Percentiles rank a stretch among this genome's conserved stretches.
Conservation (phyloP, 2,329 filamentous ascomycete genomes). For the Monosporascus sp. region DNA sequence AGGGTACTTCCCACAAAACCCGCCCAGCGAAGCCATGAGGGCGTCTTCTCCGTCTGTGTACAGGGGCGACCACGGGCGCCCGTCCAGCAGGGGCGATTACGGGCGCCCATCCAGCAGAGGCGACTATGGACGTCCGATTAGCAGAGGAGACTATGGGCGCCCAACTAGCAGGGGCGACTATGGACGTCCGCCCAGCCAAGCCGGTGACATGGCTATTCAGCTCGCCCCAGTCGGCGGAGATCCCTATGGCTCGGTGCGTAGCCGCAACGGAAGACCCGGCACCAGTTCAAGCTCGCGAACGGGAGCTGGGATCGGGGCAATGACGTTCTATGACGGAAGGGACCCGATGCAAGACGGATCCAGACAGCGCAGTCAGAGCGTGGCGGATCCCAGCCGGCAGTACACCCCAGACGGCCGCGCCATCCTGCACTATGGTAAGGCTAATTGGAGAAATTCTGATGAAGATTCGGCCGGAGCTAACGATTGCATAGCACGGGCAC, state of each 20-base stretch:
- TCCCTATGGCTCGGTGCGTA: constrained; percentile 47
- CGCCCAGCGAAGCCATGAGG: constrained; percentile 42
- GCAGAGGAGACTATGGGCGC: constrained; percentile 27
- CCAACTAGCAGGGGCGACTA: constrained; percentile 28
- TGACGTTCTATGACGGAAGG: constrained; percentile 52
- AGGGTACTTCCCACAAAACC: constrained; percentile 47
- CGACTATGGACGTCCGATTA: constrained; percentile 34
- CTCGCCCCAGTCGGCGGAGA: constrained; percentile 55
- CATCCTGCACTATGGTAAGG: constrained; percentile 91
- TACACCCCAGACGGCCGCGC: constrained; percentile 81
- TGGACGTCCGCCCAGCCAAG: constrained; percentile 42
- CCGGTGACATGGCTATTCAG: constrained; percentile 62
- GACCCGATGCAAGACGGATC: constrained; percentile 35
- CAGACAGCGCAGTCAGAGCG: constrained; percentile 70
- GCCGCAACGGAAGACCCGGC: constrained; percentile 42
- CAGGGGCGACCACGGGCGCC: constrained; percentile 15
- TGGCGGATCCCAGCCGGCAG: constrained; percentile 75
- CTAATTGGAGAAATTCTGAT: neutral
- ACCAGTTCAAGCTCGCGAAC: constrained; percentile 36
- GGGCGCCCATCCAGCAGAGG: constrained; percentile 42
- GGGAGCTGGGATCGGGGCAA: constrained; percentile 32
- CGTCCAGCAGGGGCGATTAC: constrained; percentile 25
- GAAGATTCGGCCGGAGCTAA: neutral
- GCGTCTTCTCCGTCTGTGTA: constrained; percentile 45
- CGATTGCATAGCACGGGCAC: constrained; percentile 65